phyloP scores from a whole-genome alignment of 75 land plant genomes.

The Pinus tabuliformis region DNA sequence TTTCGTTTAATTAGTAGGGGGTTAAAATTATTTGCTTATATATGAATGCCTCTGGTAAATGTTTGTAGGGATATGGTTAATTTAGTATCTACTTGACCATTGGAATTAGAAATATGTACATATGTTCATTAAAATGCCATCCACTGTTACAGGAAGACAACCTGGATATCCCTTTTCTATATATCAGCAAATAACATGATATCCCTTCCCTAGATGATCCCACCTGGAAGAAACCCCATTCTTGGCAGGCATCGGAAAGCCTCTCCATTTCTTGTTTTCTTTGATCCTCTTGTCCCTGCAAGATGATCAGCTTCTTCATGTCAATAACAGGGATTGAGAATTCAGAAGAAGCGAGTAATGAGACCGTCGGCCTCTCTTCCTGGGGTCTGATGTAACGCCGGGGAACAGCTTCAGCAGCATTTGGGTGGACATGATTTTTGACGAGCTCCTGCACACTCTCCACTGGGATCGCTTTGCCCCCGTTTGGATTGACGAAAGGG shows the following conservation, averaged over 20 bases:
- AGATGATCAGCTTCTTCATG: not conserved
- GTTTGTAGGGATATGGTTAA: too few species aligned
- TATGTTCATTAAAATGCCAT: too few species aligned
- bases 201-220: too few species aligned
- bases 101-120: too few species aligned
- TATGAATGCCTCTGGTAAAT: too few species aligned
- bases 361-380: not conserved
- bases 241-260: not conserved
- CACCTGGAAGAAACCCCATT: not conserved
- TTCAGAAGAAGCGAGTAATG: not conserved
- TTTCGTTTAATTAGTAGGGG: too few species aligned
- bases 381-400: not conserved
- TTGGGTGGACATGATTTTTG: not conserved
- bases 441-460: not conserved
- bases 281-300: not conserved
- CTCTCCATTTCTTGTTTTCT: not conserved
- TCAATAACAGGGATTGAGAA: not conserved
- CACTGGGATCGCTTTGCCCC: not conserved
- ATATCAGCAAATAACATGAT: too few species aligned
- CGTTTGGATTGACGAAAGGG: not conserved
- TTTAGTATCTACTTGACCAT: too few species aligned
- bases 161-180: too few species aligned
- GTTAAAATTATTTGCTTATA: too few species aligned
- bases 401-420: not conserved
- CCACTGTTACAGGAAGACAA: too few species aligned